Evolutionary conservation across 2,329 filamentous ascomycete genomes (phyloP).

Genomic region (Fusarium armeniacum): DNA sequence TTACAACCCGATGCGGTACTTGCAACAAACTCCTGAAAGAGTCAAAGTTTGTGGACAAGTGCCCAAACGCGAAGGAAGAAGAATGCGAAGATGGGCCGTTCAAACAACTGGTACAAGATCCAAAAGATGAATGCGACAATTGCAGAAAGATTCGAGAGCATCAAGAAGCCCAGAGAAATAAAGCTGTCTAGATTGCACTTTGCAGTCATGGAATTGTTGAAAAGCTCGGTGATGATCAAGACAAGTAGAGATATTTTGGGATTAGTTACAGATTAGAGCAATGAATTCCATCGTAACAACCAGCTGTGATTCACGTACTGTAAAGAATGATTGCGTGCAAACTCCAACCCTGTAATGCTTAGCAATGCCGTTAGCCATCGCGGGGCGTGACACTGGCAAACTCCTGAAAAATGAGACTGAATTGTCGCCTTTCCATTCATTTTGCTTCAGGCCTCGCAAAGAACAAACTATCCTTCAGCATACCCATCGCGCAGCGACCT

Average conservation of each 20-base stretch:
- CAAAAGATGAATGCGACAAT: background rate
- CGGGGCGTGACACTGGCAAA: background rate
- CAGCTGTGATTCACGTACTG: background rate
- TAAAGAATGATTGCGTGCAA: rapidly evolving
- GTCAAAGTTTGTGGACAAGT: background rate
- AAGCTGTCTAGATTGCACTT: too few species aligned
- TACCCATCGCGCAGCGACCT: rapidly evolving
- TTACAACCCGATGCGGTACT: background rate
- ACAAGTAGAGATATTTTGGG: rapidly evolving
- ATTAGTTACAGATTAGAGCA: background rate
- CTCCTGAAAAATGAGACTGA: rapidly evolving
- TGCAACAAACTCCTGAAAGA: background rate
- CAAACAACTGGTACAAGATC: background rate
- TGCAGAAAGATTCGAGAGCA: background rate
- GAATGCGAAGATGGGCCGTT: background rate
- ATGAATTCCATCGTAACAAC: too few species aligned
- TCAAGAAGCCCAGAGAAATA: background rate
- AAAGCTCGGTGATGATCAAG: background rate
- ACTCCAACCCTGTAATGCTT: background rate
- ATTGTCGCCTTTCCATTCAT: background rate
- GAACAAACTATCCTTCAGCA: rapidly evolving
- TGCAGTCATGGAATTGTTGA: background rate
- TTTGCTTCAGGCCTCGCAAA: rapidly evolving
- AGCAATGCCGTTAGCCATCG: background rate
- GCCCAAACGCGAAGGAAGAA: background rate